Base-by-base conservation (phyloP, 2,329 filamentous ascomycete species). In the Hypoxylon sp. region DNA sequence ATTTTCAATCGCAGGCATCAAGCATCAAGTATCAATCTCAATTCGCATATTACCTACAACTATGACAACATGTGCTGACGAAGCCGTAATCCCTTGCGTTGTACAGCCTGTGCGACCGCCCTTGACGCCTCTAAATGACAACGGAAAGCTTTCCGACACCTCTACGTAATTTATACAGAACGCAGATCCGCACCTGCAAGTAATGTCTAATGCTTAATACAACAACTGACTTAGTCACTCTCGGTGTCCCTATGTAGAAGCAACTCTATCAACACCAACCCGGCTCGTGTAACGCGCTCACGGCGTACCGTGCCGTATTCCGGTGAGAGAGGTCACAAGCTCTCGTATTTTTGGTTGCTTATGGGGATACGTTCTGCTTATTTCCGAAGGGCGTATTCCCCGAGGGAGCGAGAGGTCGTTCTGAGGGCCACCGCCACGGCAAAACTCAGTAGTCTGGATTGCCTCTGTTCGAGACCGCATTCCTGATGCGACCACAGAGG, bases 241-340 rank as follows among this genome's bases (percentile, higher is more conserved):
- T 58, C 54, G 48, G 59, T 58, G 35, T 62, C 48, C 52, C 31
- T 55, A 59, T 56, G 24, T 39, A 55, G 46, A 58, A 48, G 53
- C 48, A 54, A 44, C 50, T 14, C 29, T 35, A 13, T 19, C 24
- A 26, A 22, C 57, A 53, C 61, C 46, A 29, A 57, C 33, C 39
- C 14, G 42, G 50, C 31, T 56, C 50, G 56, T 60, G 51, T 39
- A 29, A 56, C 56, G n/a, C 46, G 22, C 47, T 29, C 47, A 26
- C 53, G 63, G 66, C 22, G 37, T 64, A 54, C 11, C 33, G 66
- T 66, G 57, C 62, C 63, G 67, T 67, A 29, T 54, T 56, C 67
- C 59, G 59, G 33, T 26, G 37, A 33, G 39, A 48, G 29, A 44
- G 42, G 55, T 35, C 17, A 48, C 56, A 50, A 48, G 52, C 37